Percentiles rank a stretch among this genome's conserved stretches.
Evolutionary conservation across 257 asterid species (phyloP).

Genomic region (Ballota nigra): DNA sequence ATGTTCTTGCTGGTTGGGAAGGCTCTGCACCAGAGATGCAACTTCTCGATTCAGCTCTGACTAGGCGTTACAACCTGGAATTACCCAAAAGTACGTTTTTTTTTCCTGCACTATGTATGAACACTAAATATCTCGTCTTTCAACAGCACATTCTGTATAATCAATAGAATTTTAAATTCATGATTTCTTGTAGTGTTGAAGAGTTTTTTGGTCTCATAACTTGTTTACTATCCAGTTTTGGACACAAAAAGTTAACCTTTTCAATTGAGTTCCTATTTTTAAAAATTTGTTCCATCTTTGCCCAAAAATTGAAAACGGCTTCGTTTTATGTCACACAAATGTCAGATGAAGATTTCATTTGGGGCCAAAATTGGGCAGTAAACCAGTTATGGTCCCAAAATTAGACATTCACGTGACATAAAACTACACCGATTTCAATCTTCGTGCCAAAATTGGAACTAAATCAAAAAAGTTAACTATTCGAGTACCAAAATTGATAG

Average conservation of each 20-base stretch:
- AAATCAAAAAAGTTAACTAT: too few relatives aligned
- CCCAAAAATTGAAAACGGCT: neutral
- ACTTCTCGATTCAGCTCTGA: constrained; percentile 39
- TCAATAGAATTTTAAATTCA: neutral
- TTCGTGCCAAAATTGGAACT: too few relatives aligned
- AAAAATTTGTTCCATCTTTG: neutral
- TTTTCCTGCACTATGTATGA: neutral
- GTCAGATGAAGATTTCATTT: neutral
- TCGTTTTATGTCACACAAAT: neutral
- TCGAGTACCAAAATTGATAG: too few relatives aligned
- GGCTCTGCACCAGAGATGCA: constrained; percentile 44
- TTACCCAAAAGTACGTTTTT: constrained; percentile 35
- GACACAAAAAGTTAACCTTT: neutral
- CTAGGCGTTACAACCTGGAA: constrained; percentile 36
- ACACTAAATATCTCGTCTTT: neutral
- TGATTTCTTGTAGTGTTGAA: neutral
- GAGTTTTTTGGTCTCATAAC: neutral
- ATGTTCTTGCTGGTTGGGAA: constrained; percentile 56
- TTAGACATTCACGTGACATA: too few relatives aligned
- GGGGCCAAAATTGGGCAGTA: neutral
- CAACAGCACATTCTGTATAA: neutral
- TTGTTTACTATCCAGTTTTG: neutral
- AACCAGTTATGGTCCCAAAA: too few relatives aligned
- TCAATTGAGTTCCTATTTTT: neutral
- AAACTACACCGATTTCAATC: too few relatives aligned